These are phyloP conservation scores for Ceratocystis diversiconidia DNA, from an alignment of 2,329 filamentous ascomycete species.

Conservation along the genomic window DNA sequence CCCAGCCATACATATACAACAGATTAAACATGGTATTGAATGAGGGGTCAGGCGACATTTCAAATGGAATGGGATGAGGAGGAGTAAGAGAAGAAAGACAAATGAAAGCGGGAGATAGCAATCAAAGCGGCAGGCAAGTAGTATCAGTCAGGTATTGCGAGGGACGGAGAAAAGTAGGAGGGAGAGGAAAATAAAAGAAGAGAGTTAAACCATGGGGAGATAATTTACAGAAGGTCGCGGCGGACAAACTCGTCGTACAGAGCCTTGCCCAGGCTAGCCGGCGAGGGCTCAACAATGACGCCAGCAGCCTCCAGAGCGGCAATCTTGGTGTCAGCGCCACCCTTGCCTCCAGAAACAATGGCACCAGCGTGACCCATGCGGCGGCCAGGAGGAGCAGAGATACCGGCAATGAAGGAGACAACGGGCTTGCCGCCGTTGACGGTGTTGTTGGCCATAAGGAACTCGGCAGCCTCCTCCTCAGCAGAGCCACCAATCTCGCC, in stretches of 20 bases:
- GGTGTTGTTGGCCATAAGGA: slow-evolving; percentile 83
- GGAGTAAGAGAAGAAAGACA: not conserved
- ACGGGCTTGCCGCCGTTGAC: slow-evolving; percentile 77
- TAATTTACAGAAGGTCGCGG: slow-evolving; percentile 72
- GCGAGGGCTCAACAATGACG: slow-evolving; percentile 91
- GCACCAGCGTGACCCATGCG: slow-evolving; percentile 98
- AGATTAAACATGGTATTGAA: not conserved
- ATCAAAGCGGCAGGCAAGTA: not conserved
- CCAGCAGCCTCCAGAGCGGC: slow-evolving; percentile 81
- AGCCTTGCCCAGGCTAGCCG: slow-evolving; percentile 81
- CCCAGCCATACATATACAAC: not conserved
- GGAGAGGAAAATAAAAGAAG: not conserved
- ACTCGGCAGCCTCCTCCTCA: slow-evolving; percentile 96
- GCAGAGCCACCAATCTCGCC: slow-evolving; percentile 96
- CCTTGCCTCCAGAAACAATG: slow-evolving; percentile 95
- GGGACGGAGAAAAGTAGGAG: not conserved
- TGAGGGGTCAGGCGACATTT: not conserved
- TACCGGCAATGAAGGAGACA: slow-evolving; percentile 95
- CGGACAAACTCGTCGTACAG: slow-evolving; percentile 92
- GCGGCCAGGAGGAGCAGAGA: slow-evolving; percentile 87
- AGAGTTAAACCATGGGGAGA: slow-evolving; percentile 12
- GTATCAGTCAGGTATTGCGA: not conserved
- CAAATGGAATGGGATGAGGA: not conserved
- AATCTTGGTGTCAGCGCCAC: slow-evolving; percentile 97
- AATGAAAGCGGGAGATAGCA: not conserved